These are phyloP conservation scores for Diplosphaera chodatii DNA, from an alignment of 139 green algal species.

Conservation along the genomic window DNA sequence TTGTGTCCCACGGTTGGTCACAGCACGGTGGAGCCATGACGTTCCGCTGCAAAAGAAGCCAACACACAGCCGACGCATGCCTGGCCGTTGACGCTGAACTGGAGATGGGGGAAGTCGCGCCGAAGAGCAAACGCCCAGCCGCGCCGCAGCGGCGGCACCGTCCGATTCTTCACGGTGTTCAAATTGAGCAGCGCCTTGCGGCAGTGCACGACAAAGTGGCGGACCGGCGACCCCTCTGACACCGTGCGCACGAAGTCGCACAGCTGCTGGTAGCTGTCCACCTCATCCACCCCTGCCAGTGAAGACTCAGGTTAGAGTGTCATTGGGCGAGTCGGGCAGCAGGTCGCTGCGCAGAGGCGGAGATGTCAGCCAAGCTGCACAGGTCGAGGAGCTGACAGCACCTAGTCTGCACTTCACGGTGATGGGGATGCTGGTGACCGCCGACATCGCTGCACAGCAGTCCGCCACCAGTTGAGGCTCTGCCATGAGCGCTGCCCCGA, in stretches of 20 bases:
- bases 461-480: slow-evolving; percentile 62
- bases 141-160: slow-evolving; percentile 73
- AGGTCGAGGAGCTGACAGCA: too few species aligned
- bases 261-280: slow-evolving; percentile 65
- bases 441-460: slow-evolving; percentile 59
- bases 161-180: slow-evolving; percentile 85
- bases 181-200: slow-evolving; percentile 91
- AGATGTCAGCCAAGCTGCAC: too few species aligned
- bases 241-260: slow-evolving; percentile 63
- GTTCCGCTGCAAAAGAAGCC: too few species aligned
- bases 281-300: slow-evolving; percentile 57
- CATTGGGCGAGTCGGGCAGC: too few species aligned
- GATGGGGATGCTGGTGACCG: slow-evolving; percentile 32
- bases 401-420: slow-evolving; percentile 88
- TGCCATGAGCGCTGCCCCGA: slow-evolving; percentile 85
- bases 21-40: too few species aligned
- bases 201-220: slow-evolving; percentile 91
- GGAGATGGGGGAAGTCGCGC: slow-evolving; percentile 84
- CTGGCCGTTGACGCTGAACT: slow-evolving; percentile 68
- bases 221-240: slow-evolving; percentile 41
- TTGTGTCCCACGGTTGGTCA: too few species aligned
- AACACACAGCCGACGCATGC: too few species aligned
- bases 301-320: too few species aligned
- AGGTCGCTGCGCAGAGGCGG: too few species aligned
- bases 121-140: slow-evolving; percentile 82